Percentiles rank a stretch among this genome's conserved stretches.
Conservation (phyloP, 2,329 filamentous ascomycete species). For the Pseudopithomyces chartarum region DNA sequence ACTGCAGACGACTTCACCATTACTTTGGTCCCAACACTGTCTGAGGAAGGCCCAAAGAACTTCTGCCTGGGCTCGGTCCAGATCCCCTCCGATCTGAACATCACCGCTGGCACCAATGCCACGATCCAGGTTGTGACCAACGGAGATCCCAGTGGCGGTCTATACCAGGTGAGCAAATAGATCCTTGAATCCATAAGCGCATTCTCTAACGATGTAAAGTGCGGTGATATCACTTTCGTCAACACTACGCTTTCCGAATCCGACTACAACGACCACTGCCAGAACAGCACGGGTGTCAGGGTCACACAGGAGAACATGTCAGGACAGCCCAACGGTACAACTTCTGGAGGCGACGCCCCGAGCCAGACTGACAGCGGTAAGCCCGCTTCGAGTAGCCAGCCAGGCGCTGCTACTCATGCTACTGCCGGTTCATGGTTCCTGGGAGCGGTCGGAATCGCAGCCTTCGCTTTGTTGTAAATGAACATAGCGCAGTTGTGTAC, state of each 20-base stretch:
- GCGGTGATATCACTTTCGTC: constrained; percentile 74
- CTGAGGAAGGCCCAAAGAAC: constrained; percentile 64
- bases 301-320: constrained; percentile 47
- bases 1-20: constrained; percentile 67
- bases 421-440: constrained; percentile 40
- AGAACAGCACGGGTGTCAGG: constrained; percentile 62
- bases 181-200: no score
- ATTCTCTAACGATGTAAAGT: constrained; percentile 51
- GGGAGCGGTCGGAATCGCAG: constrained; percentile 41
- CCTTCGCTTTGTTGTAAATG: constrained; percentile 32
- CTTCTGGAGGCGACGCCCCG: constrained; percentile 25
- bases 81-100: constrained; percentile 57
- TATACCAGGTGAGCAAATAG: constrained; percentile 66
- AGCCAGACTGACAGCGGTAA: constrained; percentile 15
- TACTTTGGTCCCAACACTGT: constrained; percentile 65
- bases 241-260: constrained; percentile 54
- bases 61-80: constrained; percentile 68
- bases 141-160: constrained; percentile 61
- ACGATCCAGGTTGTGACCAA: constrained; percentile 73
- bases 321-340: constrained; percentile 55
- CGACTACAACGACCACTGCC: constrained; percentile 57
- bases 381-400: background rate
- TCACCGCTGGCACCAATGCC: constrained; percentile 65
- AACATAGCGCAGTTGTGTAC: background rate
- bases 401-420: constrained; percentile 34